A percentile compares a stretch with the other conserved stretches of the same genome.
Conservation (phyloP, 306 rosid species). For the Trichosanthes cucumerina region DNA sequence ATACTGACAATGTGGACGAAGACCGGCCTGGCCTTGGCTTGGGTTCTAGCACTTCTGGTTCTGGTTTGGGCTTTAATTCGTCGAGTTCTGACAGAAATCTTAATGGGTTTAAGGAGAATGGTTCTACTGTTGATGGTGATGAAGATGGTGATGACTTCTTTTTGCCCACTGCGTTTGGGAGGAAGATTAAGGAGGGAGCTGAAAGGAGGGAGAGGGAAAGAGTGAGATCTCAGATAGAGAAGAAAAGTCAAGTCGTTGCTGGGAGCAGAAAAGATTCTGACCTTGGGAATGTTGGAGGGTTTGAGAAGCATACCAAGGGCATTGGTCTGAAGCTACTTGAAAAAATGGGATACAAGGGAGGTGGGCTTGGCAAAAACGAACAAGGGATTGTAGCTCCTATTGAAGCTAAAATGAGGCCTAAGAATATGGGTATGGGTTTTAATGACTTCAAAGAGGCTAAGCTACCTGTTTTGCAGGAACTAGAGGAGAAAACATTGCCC, state of each 20-base stretch:
- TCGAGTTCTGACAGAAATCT: constrained; percentile 3
- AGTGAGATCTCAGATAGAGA: constrained; percentile 43
- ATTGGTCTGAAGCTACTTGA: constrained; percentile 70
- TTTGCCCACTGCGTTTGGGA: constrained; percentile 72
- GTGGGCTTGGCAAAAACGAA: constrained; percentile 82
- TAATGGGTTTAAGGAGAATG: constrained; percentile 23
- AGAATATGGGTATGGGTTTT: constrained; percentile 77
- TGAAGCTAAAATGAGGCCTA: constrained; percentile 72
- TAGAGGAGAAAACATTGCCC: constrained; percentile 27
- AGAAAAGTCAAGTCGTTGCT: constrained; percentile 20
- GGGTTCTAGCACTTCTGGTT: constrained; percentile 32
- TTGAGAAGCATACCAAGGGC: constrained; percentile 80
- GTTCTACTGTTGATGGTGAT: constrained; percentile 11
- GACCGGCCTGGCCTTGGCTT: constrained; percentile 44
- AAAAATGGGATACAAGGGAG: constrained; percentile 95
- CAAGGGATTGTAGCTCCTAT: constrained; percentile 80
- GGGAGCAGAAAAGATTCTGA: constrained; percentile 17
- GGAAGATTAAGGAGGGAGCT: constrained; percentile 73
- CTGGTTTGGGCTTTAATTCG: constrained; percentile 42
- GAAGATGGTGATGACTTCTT: constrained; percentile 23
- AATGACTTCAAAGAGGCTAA: constrained; percentile 46
- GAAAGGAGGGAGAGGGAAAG: constrained; percentile 53
- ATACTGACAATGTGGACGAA: constrained; percentile 18
- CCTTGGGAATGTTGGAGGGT: constrained; percentile 37
- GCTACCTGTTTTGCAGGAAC: constrained; percentile 27